Percentiles rank a stretch among this genome's conserved stretches.
phyloP scores from a whole-genome alignment of 139 green algal genomes.

The Picochlorum sp. region DNA sequence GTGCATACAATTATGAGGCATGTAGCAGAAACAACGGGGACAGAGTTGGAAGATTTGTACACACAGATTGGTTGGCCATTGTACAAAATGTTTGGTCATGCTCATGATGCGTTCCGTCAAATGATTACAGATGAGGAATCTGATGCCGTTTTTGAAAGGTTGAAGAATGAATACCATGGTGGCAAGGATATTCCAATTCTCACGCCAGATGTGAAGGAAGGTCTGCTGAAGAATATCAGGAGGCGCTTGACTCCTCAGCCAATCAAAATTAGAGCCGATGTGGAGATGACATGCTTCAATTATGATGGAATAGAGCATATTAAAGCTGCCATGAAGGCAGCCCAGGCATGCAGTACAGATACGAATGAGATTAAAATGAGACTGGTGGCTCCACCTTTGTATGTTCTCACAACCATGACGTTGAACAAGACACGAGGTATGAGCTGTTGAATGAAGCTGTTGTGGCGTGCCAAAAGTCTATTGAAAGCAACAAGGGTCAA shows the following conservation, averaged over 20 bases:
- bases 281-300: conserved; percentile 96
- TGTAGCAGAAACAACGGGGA: conserved; percentile 80
- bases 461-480: conserved; percentile 56
- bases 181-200: conserved; percentile 44
- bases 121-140: conserved; percentile 54
- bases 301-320: conserved; percentile 98
- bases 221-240: conserved; percentile 90
- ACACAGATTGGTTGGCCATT: conserved; percentile 84
- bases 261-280: conserved; percentile 95
- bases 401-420: conserved; percentile 95
- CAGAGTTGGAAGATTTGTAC: conserved; percentile 76
- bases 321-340: conserved; percentile 80
- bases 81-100: conserved; percentile 90
- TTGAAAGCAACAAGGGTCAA: conserved; percentile 78
- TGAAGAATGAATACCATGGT: conserved; percentile 50
- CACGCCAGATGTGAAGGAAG: conserved; percentile 64
- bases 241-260: conserved; percentile 97
- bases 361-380: conserved; percentile 90
- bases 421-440: conserved; percentile 76
- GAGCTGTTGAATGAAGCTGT: conserved; percentile 63
- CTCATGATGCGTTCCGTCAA: conserved; percentile 85
- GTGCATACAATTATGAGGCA: conserved; percentile 98
- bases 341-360: conserved; percentile 49
- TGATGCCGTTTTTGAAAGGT: conserved; percentile 50
- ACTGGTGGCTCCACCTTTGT: conserved; percentile 95